Evolutionary conservation across 768 basidiomycete species (phyloP).

Genomic region (Coprinopsis sp.): DNA sequence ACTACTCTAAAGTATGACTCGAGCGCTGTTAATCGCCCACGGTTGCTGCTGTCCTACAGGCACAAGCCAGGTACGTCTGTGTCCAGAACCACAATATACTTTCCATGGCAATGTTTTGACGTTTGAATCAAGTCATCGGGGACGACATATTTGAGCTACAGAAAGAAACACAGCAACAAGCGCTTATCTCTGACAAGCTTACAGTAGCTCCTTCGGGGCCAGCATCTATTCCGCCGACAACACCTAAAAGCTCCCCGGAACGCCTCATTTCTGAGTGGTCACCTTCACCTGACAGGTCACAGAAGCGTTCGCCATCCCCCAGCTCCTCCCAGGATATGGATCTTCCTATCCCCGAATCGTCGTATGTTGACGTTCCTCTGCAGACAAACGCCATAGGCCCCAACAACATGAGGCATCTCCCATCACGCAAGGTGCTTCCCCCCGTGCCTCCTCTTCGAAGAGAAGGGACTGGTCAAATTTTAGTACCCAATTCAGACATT

Average conservation of each 20-base stretch:
- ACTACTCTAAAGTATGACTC: too few species aligned
- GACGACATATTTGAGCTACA: too few species aligned
- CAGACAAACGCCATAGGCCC: not conserved
- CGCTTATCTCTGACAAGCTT: conserved; percentile 1
- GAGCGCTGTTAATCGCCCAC: too few species aligned
- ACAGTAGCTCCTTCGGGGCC: too few species aligned
- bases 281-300: not conserved
- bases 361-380: not conserved
- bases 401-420: not conserved
- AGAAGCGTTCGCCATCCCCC: not conserved
- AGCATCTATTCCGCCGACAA: not conserved
- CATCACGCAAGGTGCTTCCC: conserved; percentile 42
- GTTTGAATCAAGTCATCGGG: too few species aligned
- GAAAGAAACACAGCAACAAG: too few species aligned
- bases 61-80: not conserved
- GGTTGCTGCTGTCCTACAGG: not conserved
- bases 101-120: too few species aligned
- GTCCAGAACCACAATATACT: too few species aligned
- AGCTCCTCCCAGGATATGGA: not conserved
- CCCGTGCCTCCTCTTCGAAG: conserved; percentile 33
- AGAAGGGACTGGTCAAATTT: conserved; percentile 36
- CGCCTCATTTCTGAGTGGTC: not conserved
- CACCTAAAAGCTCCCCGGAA: not conserved
- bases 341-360: not conserved
- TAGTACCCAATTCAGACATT: conserved; percentile 55